Conservation (phyloP, 2,329 filamentous ascomycete genomes). For the Emergomyces pasteurianus region DNA sequence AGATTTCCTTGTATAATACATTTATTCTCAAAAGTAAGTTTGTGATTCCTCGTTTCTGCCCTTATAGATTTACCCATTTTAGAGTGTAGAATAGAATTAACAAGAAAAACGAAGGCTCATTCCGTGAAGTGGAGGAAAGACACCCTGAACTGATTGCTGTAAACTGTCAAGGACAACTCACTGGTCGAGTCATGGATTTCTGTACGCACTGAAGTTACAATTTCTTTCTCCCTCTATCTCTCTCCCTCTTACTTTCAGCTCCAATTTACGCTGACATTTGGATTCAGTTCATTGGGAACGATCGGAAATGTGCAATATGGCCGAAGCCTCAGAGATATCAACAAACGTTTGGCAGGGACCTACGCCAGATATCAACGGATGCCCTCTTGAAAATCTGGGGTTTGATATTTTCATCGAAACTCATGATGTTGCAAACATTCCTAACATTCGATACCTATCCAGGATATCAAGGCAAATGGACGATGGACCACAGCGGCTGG, state of each 20-base stretch:
- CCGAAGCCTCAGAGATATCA: conserved; percentile 75
- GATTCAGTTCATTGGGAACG: conserved; percentile 62
- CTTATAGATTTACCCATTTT: neutral
- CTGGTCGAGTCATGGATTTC: conserved; percentile 74
- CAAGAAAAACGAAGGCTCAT: conserved; percentile 42
- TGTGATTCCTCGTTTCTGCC: neutral
- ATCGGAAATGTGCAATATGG: conserved; percentile 88
- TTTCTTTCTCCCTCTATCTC: neutral
- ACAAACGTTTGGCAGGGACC: conserved; percentile 84
- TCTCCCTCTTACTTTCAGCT: neutral
- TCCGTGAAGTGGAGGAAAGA: conserved; percentile 58
- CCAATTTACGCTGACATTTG: neutral
- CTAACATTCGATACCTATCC: conserved; percentile 54
- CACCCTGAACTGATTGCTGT: conserved; percentile 62
- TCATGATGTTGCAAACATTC: conserved; percentile 68
- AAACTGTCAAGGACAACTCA: conserved; percentile 58
- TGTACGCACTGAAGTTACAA: conserved; percentile 33
- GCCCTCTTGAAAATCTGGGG: conserved; percentile 40
- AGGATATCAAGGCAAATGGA: conserved; percentile 48
- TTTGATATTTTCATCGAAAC: conserved; percentile 85
- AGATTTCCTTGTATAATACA: conserved; percentile 63
- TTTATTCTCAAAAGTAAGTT: conserved; percentile 56
- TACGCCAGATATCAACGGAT: conserved; percentile 46
- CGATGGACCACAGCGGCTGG: conserved; percentile 46
- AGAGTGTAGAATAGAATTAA: conserved; percentile 5